phyloP scores from a whole-genome alignment of 306 rosid genomes.

The Vigna unguiculata region DNA sequence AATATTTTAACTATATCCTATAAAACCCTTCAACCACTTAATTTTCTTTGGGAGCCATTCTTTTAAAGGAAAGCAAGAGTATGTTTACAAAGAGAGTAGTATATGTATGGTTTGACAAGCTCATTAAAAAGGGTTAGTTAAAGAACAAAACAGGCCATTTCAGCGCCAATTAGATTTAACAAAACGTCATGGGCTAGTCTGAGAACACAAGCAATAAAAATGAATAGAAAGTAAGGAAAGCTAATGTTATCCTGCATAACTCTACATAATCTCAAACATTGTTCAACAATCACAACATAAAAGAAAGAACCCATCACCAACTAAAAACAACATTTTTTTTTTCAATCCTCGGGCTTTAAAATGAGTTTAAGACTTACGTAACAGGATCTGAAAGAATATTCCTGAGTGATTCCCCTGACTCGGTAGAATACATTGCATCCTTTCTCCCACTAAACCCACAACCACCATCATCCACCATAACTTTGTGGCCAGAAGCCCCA shows the following conservation, averaged over 20 bases:
- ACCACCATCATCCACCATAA: conserved; percentile 68
- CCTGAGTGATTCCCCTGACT: conserved; percentile 88
- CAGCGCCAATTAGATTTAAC: not conserved
- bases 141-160: not conserved
- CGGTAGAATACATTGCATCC: conserved; percentile 62
- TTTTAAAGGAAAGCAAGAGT: not conserved
- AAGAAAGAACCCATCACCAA: not conserved
- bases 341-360: not conserved
- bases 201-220: conserved; percentile 28
- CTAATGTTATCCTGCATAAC: conserved; percentile 9
- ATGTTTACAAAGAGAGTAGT: conserved; percentile 5
- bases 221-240: not conserved
- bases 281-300: conserved; percentile 15
- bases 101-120: not conserved
- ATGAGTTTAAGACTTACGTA: conserved; percentile 64
- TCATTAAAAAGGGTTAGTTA: not conserved
- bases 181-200: not conserved
- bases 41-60: too few species aligned
- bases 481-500: conserved; percentile 76
- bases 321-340: not conserved
- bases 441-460: conserved; percentile 90
- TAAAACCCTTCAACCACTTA: too few species aligned
- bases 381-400: conserved; percentile 87
- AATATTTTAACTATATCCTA: too few species aligned
- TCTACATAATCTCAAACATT: not conserved